phyloP scores from a whole-genome alignment of 1,139 yeast genomes.

The Suhomyces bokatorum region DNA sequence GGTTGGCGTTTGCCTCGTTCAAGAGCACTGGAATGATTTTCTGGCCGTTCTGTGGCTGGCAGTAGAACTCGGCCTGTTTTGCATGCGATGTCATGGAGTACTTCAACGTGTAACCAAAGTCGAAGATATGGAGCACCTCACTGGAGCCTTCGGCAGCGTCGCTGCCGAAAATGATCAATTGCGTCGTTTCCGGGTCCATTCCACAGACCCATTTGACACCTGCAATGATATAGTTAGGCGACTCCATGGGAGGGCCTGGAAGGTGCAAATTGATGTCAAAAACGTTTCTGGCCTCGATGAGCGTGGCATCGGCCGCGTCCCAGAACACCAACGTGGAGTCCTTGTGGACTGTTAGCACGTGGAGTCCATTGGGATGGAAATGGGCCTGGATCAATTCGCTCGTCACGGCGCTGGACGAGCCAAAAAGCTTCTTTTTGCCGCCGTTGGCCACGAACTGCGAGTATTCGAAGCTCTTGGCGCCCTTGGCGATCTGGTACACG shows the following conservation, averaged over 20 bases:
- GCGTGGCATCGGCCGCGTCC: constrained; percentile 79
- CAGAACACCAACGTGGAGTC: constrained; percentile 89
- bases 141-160: constrained; percentile 30
- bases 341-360: constrained; percentile 71
- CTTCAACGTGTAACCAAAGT: constrained; percentile 79
- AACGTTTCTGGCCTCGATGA: constrained; percentile 72
- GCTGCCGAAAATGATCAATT: constrained; percentile 63
- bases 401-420: constrained; percentile 39
- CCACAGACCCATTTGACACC: constrained; percentile 71
- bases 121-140: constrained; percentile 62
- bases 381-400: constrained; percentile 63
- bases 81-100: constrained; percentile 81
- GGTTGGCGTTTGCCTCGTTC: constrained; percentile 18
- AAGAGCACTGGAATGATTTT: constrained; percentile 34
- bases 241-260: constrained; percentile 38
- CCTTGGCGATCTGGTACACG: constrained; percentile 51
- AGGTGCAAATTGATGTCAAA: constrained; percentile 64
- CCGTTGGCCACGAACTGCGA: constrained; percentile 38
- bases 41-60: constrained; percentile 55
- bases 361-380: constrained; percentile 94
- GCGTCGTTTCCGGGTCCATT: constrained; percentile 78
- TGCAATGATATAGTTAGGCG: constrained; percentile 28
- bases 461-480: constrained; percentile 35
- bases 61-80: constrained; percentile 75
- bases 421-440: constrained; percentile 46